Percentiles rank a stretch among this genome's conserved stretches.
phyloP scores from a whole-genome alignment of 2,329 filamentous ascomycete genomes.

The Aureobasidium uvarum region DNA sequence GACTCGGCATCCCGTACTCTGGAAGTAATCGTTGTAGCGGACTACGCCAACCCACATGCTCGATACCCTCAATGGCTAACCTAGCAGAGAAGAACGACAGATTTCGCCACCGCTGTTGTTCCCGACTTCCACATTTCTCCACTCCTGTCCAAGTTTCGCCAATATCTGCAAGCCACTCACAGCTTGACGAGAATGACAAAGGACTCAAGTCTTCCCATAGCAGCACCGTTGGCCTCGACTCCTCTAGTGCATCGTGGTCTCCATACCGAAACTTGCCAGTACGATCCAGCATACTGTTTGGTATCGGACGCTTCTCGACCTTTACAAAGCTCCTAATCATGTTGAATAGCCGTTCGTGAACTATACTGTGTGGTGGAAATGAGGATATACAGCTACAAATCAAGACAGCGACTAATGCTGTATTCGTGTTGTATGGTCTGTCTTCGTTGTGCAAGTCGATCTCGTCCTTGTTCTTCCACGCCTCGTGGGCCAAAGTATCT shows the following conservation, averaged over 20 bases:
- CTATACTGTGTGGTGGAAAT: background rate
- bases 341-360: background rate
- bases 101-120: background rate
- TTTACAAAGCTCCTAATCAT: background rate
- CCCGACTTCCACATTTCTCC: background rate
- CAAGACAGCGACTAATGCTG: background rate
- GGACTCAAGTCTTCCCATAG: background rate
- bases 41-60: background rate
- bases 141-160: background rate
- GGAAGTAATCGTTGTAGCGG: background rate
- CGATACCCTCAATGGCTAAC: background rate
- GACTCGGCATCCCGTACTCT: background rate
- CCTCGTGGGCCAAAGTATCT: background rate
- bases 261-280: background rate
- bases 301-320: background rate
- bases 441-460: background rate
- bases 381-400: background rate
- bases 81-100: background rate
- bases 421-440: background rate
- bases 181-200: background rate
- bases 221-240: background rate
- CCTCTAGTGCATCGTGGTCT: background rate
- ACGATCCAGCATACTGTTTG: background rate
- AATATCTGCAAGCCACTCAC: background rate
- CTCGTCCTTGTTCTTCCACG: background rate